Evolutionary conservation across 2,329 filamentous ascomycete species (phyloP).

Genomic region (Talaromyces sp.): DNA sequence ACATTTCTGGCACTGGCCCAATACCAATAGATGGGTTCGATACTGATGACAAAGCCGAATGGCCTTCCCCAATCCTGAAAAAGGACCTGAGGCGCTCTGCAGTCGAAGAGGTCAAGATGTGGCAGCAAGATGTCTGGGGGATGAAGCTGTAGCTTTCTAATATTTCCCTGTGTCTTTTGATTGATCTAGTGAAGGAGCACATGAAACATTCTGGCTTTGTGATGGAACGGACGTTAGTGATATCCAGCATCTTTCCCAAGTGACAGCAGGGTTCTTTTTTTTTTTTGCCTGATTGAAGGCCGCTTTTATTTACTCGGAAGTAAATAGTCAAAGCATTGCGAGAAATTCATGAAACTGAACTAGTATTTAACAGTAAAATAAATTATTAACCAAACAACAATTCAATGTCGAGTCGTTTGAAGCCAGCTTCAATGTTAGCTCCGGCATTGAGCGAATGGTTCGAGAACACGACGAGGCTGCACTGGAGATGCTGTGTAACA

Average conservation of each 20-base stretch:
- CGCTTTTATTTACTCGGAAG: not conserved
- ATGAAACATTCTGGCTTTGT: not conserved
- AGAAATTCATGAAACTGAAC: not conserved
- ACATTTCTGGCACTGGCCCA: not conserved
- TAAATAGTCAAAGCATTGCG: not conserved
- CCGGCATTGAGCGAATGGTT: not conserved
- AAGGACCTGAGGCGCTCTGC: constrained; percentile 5
- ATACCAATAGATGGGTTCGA: not conserved
- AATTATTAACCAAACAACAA: too few species aligned
- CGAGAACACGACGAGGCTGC: not conserved
- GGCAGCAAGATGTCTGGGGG: constrained; percentile 19
- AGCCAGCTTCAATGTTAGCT: too few species aligned
- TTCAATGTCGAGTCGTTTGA: too few species aligned
- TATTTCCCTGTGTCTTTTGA: not conserved
- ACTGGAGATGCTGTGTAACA: not conserved
- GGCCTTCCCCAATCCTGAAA: not conserved
- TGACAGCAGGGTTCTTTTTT: not conserved
- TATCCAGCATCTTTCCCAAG: not conserved
- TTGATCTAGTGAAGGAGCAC: not conserved
- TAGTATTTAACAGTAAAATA: not conserved
- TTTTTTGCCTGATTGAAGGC: not conserved
- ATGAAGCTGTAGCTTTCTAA: constrained; percentile 8
- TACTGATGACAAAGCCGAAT: not conserved
- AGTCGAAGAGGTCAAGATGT: constrained; percentile 19
- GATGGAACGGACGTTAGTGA: not conserved